Evolutionary conservation across 2,329 filamentous ascomycete species (phyloP).

Genomic region (Alternaria postmessia): DNA sequence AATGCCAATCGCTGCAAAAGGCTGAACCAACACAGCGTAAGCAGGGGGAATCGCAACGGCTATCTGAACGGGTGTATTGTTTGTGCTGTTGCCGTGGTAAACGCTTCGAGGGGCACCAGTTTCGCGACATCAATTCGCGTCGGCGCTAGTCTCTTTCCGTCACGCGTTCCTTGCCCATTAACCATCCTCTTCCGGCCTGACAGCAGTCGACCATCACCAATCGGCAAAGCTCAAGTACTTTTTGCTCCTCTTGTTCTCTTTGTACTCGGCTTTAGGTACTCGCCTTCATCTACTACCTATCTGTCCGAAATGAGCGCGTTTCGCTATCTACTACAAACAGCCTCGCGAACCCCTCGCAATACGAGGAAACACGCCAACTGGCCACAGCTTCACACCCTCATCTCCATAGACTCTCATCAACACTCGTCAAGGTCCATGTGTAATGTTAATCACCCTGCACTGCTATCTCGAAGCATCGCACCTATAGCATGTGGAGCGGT

Average conservation of each 20-base stretch:
- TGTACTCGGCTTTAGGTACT: no score
- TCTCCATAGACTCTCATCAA: background rate
- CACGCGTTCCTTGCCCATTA: slow-evolving; percentile 30
- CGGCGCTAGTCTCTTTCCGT: slow-evolving; percentile 23
- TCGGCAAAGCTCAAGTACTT: background rate
- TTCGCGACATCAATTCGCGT: slow-evolving; percentile 29
- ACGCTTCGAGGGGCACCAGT: slow-evolving; percentile 25
- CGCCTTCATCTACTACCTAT: no score
- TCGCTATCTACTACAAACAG: no score
- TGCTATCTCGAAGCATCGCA: background rate
- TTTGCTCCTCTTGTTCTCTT: background rate
- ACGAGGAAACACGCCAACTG: no score
- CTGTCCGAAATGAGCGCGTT: no score
- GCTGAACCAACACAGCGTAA: background rate
- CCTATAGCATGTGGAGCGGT: background rate
- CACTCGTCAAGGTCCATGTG: background rate
- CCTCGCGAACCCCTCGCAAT: no score
- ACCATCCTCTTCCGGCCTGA: slow-evolving; percentile 29
- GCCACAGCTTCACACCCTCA: background rate
- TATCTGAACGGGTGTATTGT: slow-evolving; percentile 22
- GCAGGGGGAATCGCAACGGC: slow-evolving; percentile 7
- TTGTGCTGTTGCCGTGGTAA: slow-evolving; percentile 17
- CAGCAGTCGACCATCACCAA: background rate
- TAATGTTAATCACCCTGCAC: background rate
- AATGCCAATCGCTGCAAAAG: background rate